phyloP scores from a whole-genome alignment of 345 rosid genomes.

The Pistacia atlantica region DNA sequence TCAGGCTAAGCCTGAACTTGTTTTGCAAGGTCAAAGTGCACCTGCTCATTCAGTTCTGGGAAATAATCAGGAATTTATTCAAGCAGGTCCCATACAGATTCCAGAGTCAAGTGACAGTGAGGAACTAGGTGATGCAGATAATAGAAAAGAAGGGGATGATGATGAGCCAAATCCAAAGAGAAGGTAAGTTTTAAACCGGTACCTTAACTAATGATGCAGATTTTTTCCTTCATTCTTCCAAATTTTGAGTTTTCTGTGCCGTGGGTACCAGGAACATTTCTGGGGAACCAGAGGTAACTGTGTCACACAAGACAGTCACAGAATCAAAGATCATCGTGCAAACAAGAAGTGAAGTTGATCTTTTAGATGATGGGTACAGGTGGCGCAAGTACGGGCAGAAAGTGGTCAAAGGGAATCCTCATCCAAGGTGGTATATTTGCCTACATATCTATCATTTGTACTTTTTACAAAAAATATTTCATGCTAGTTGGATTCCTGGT shows the following conservation, averaged over 20 bases:
- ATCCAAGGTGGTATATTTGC: conserved; percentile 67
- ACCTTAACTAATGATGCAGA: background rate
- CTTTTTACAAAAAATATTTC: conserved; percentile 6
- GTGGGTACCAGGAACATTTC: conserved; percentile 50
- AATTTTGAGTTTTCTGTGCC: conserved; percentile 9
- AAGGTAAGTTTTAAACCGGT: conserved; percentile 46
- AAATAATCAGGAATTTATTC: conserved; percentile 46
- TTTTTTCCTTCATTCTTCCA: conserved; percentile 1
- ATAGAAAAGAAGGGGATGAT: conserved; percentile 43
- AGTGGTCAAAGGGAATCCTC: conserved; percentile 95
- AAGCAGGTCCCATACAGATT: conserved; percentile 31
- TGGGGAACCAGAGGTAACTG: conserved; percentile 42
- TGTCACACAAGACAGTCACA: conserved; percentile 71
- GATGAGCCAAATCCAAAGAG: conserved; percentile 72
- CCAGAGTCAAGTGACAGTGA: conserved; percentile 49
- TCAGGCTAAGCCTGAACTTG: conserved; percentile 43
- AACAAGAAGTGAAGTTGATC: conserved; percentile 98
- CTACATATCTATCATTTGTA: conserved; percentile 16
- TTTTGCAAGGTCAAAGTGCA: conserved; percentile 28
- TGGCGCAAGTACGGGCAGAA: conserved; percentile 99
- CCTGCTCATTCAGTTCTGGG: conserved; percentile 32
- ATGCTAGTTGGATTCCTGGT: conserved; percentile 5
- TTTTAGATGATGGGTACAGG: conserved; percentile 93
- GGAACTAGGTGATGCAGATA: conserved; percentile 48
- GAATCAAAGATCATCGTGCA: conserved; percentile 91